Evolutionary conservation across 2,329 filamentous ascomycete species (phyloP), one percentile per base, ranked within the genome.

Genomic region (Xylaria sp.): DNA sequence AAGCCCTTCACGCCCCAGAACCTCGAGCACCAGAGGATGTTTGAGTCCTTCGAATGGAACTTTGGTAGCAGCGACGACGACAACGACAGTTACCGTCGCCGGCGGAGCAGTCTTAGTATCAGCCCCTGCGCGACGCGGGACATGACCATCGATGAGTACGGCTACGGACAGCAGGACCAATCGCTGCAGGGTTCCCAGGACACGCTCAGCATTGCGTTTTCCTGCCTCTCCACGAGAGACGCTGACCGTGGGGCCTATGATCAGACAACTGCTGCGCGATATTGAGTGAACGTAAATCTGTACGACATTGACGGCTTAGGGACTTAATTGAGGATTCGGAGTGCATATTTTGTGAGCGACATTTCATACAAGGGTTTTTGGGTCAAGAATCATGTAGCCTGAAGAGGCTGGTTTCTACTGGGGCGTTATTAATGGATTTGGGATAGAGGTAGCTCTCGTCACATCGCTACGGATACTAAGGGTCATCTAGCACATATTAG

Each of bases 1-100:
- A 71, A 70, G 33, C 73, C 73, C 21, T 73, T 76, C 60, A 75
- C 72, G 2, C 65, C 67, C 9, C 71, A 75, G 53, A 76, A 76
- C 52, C 66, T 75, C 25, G 74, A 74, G 57, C 73, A 76, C 62
- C 74, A 75, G 59, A 74, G 72, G 60, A 60, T 76, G 31, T 57
- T 76, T 14, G 70, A 59, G 53, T 59, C 67, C 19, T 75, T 76
- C 55, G 70, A 73, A 47, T 76, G 71, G 69, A 72, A 70, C 49
- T 72, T 70, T 37, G 67, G 54, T 66, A 70, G 40, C 45, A 28
- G 49, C 17, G 31, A 45, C 15, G 25, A 42, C 21, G 45, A 47
- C 6, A 70, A 57, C 17, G 21, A 45, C 31, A 17, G 38, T 19
- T 19, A 7, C 23, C 35, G 31, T 43, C 51, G 40, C 8, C 55